Evolutionary conservation across 768 basidiomycete genomes (phyloP).

Genomic region (Lentinus brumalis): DNA sequence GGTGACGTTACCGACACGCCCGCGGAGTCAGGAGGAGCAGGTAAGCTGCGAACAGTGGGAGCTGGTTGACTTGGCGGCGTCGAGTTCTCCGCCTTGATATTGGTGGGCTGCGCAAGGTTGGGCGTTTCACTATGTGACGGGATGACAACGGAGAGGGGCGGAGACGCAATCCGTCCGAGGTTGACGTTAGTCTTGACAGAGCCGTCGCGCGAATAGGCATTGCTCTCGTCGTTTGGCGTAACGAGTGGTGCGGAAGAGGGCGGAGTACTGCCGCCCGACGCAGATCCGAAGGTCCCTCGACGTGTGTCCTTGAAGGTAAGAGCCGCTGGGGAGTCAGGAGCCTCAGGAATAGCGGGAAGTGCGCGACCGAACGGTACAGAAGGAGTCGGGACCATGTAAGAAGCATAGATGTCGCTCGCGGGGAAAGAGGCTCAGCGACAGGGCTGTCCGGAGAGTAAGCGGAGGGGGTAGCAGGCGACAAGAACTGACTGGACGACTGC

Average conservation of each 20-base stretch:
- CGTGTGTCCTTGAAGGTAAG: neutral
- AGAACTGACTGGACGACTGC: conserved; percentile 7
- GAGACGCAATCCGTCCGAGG: conserved; percentile 16
- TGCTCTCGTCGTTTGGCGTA: conserved; percentile 15
- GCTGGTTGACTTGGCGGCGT: conserved; percentile 20
- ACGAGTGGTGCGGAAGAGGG: conserved; percentile 13
- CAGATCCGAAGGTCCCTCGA: conserved; percentile 14
- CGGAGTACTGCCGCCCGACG: conserved; percentile 5
- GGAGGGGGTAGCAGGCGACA: conserved; percentile 1
- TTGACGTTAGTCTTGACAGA: conserved; percentile 1
- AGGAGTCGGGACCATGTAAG: conserved; percentile 11
- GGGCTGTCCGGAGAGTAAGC: conserved; percentile 9
- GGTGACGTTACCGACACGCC: conserved; percentile 14
- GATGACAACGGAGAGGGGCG: conserved; percentile 22
- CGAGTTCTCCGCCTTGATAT: conserved; percentile 9
- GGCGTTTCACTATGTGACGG: neutral
- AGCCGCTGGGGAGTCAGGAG: conserved; percentile 9
- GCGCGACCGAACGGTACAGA: conserved; percentile 5
- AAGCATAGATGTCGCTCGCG: conserved; percentile 16
- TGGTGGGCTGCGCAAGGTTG: neutral
- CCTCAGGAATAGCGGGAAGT: conserved; percentile 20
- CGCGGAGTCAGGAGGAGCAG: conserved; percentile 17
- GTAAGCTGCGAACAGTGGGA: conserved; percentile 11
- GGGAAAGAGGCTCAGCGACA: conserved; percentile 13
- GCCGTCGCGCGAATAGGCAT: conserved; percentile 1